Conservation (phyloP, 306 rosid species). For the Elaeagnus macrophylla region DNA sequence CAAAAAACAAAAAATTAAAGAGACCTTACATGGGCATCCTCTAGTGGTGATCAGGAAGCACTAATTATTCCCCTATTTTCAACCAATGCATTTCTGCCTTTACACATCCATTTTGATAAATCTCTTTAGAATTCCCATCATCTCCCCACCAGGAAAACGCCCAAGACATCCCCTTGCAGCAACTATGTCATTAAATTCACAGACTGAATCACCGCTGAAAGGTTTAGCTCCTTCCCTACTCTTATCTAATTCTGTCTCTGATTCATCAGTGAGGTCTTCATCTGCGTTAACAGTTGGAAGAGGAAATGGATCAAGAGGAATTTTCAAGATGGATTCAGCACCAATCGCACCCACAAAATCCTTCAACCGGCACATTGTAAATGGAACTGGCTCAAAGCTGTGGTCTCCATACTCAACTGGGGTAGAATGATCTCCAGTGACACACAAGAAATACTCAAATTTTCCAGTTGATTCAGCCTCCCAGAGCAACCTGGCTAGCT, state of each 20-base stretch:
- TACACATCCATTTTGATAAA: slow-evolving; percentile 35
- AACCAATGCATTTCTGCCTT: slow-evolving; percentile 10
- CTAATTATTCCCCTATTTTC: slow-evolving; percentile 9
- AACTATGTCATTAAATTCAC: slow-evolving; percentile 54
- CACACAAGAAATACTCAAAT: slow-evolving; percentile 58
- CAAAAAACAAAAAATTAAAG: too few species aligned
- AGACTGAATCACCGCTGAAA: slow-evolving; percentile 63
- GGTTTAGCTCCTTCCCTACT: slow-evolving; percentile 24
- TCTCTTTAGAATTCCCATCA: slow-evolving; percentile 85
- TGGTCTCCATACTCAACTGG: slow-evolving; percentile 99
- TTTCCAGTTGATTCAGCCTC: slow-evolving; percentile 59
- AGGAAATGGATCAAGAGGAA: slow-evolving; percentile 65
- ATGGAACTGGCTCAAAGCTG: slow-evolving; percentile 92
- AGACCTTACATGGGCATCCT: slow-evolving; percentile 10
- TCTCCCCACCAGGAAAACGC: slow-evolving; percentile 87
- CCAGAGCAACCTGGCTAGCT: slow-evolving; percentile 83
- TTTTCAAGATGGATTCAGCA: slow-evolving; percentile 39
- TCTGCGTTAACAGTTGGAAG: slow-evolving; percentile 53
- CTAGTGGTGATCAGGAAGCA: slow-evolving; percentile 1
- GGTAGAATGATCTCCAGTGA: slow-evolving; percentile 91
- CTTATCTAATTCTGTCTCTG: slow-evolving; percentile 26
- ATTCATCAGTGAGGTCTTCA: slow-evolving; percentile 33
- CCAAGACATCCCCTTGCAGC: slow-evolving; percentile 88
- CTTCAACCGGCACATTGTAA: slow-evolving; percentile 58
- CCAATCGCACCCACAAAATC: slow-evolving; percentile 63